Percentiles rank a stretch among this genome's conserved stretches.
phyloP scores from a whole-genome alignment of 116 monocot species.

The Thalassia testudinum region DNA sequence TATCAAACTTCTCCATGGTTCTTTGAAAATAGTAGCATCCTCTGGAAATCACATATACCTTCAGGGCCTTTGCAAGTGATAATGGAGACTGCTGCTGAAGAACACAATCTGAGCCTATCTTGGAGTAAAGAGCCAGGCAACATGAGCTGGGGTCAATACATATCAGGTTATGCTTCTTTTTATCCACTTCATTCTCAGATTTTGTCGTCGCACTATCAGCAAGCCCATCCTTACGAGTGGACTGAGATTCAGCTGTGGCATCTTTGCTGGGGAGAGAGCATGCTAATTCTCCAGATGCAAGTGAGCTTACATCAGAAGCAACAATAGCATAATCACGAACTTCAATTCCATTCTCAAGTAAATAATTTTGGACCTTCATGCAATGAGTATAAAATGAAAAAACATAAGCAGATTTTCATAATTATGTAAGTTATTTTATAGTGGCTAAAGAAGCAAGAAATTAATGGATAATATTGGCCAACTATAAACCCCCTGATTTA shows the following conservation, averaged over 20 bases:
- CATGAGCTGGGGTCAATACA: slow-evolving; percentile 81
- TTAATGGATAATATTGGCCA: no score
- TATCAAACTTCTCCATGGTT: no score
- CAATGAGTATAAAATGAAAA: not conserved
- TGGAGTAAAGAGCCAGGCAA: slow-evolving; percentile 56
- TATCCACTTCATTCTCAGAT: slow-evolving; percentile 13
- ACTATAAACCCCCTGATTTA: no score
- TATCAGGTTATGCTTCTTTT: slow-evolving; percentile 18
- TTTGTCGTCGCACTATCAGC: not conserved
- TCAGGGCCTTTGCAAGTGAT: slow-evolving; percentile 83
- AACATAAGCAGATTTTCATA: no score
- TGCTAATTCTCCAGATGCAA: slow-evolving; percentile 50
- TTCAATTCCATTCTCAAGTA: slow-evolving; percentile 61
- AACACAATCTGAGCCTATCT: slow-evolving; percentile 34
- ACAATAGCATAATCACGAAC: slow-evolving; percentile 57
- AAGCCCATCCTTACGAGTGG: slow-evolving; percentile 7
- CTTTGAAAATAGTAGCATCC: no score
- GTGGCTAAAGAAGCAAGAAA: no score
- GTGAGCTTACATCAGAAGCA: slow-evolving; percentile 51
- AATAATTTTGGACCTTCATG: slow-evolving; percentile 12
- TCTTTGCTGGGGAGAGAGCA: slow-evolving; percentile 2
- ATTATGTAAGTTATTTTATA: no score
- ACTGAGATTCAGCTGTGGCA: slow-evolving; percentile 1
- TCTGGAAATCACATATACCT: slow-evolving; percentile 27
- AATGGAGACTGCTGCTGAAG: slow-evolving; percentile 77